Percentiles rank a stretch among this genome's conserved stretches.
phyloP scores from a whole-genome alignment of 2,329 filamentous ascomycete genomes.

The Thielaviopsis punctulata region DNA sequence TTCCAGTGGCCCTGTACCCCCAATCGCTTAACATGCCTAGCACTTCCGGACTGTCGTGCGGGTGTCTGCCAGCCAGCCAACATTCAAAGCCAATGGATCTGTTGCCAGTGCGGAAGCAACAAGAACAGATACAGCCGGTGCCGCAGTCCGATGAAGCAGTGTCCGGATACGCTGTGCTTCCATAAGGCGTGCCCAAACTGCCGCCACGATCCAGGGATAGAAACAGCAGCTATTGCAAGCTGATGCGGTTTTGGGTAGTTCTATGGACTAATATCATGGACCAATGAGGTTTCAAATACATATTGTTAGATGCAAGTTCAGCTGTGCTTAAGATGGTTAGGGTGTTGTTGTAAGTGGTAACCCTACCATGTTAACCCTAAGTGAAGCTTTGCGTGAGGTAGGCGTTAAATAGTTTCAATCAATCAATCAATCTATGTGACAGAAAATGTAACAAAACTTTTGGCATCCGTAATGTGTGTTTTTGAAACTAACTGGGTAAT shows the following conservation, averaged over 20 bases:
- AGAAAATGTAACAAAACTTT: no score
- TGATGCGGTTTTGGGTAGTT: not conserved
- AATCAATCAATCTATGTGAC: no score
- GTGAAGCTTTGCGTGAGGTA: slow-evolving; percentile 1
- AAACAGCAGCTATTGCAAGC: not conserved
- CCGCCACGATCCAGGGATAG: slow-evolving; percentile 18
- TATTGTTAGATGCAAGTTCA: no score
- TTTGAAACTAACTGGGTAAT: no score
- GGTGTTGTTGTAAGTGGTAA: not conserved
- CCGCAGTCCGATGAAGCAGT: slow-evolving; percentile 26
- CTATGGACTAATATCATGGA: not conserved
- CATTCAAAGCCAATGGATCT: slow-evolving; percentile 31
- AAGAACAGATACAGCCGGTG: slow-evolving; percentile 30
- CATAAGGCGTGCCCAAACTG: slow-evolving; percentile 32
- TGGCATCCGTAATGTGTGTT: no score
- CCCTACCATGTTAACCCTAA: slow-evolving; percentile 1
- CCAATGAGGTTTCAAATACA: no score
- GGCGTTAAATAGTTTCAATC: not conserved
- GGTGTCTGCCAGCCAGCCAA: slow-evolving; percentile 32
- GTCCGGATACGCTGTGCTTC: slow-evolving; percentile 34
- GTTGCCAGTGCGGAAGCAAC: slow-evolving; percentile 30
- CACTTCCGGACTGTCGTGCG: slow-evolving; percentile 28
- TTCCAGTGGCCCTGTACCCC: not conserved
- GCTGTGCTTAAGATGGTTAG: no score
- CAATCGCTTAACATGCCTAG: slow-evolving; percentile 20